Evolutionary conservation across 2,329 filamentous ascomycete species (phyloP), one percentile per base, ranked within the genome.

Genomic region (Fusarium sp.): DNA sequence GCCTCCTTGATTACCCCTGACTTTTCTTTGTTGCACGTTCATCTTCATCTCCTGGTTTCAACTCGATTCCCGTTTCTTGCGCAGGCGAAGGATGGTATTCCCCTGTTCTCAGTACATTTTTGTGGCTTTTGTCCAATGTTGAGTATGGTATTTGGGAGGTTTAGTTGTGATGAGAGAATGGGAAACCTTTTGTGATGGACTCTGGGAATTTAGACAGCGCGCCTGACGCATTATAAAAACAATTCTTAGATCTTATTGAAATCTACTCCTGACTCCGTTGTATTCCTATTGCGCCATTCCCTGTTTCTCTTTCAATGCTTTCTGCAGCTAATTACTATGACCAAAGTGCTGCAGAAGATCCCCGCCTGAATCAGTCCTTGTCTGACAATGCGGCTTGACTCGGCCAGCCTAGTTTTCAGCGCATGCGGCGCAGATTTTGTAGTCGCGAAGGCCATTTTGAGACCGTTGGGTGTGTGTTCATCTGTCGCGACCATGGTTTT

Each of bases 231-330:
- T 75, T 75, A 64, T 75, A 77, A 57, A 57, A 62, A 67, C 58
- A 63, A 65, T 70, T 70, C 61, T 66, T 78, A 78, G 76, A 78
- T 76, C 65, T 76, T 71, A 72, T 72, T 75, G 59, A 74, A 67
- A 71, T 71, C 62, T 73, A 73, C 57, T 49, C 55, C 59, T 57
- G 66, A 71, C 61, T 70, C 59, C 58, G 35, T 64, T 58, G 55
- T 57, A 62, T 49, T 52, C 53, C 37, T 57, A 14, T 56, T 67
- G 45, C 59, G 66, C 66, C 62, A 28, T 67, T 46, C n/a, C 52
- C 26, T 10, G 49, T 40, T 59, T 49, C 46, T 49, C 41, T 40
- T 52, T 49, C 28, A 55, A 49, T 35, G 13, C 28, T 46, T 30
- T 26, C 41, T 33, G 40, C 39, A 51, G 52, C 49, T 56, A 65